A percentile compares a stretch with the other conserved stretches of the same genome.
These are phyloP conservation scores for Nyctanthes arbortristis DNA, from an alignment of 257 asterid species.

Conservation along the genomic window DNA sequence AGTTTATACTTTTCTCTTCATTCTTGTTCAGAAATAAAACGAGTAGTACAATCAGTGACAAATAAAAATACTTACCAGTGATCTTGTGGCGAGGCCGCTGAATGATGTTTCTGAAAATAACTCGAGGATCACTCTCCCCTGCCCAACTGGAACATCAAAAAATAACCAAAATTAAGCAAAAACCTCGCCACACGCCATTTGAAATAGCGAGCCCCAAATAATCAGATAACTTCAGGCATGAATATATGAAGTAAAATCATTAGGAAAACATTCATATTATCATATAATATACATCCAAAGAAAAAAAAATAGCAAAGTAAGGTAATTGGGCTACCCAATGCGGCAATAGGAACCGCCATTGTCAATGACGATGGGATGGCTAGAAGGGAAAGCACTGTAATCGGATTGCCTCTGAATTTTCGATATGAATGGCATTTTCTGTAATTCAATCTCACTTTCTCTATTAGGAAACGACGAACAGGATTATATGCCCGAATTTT, in stretches of 20 bases:
- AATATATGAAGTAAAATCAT: constrained; percentile 1
- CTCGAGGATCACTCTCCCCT: constrained; percentile 92
- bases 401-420: constrained; percentile 74
- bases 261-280: neutral
- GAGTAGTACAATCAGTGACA: neutral
- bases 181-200: neutral
- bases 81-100: constrained; percentile 98
- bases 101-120: constrained; percentile 87
- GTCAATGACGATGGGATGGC: constrained; percentile 90
- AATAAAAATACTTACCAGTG: constrained; percentile 48
- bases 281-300: neutral
- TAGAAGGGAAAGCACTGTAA: constrained; percentile 63
- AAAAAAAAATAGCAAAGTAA: constrained; percentile 6
- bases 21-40: neutral
- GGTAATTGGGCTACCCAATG: constrained; percentile 61
- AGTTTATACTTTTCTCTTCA: neutral
- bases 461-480: neutral
- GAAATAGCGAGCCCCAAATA: too few relatives aligned
- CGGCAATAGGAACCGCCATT: constrained; percentile 96
- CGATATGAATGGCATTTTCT: constrained; percentile 83
- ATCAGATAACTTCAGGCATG: neutral
- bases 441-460: neutral
- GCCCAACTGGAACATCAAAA: constrained; percentile 70
- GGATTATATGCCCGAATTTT: neutral
- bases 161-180: neutral